A percentile compares a stretch with the other conserved stretches of the same genome.
Evolutionary conservation across 2,329 filamentous ascomycete species (phyloP).

Genomic region (Grosmannia clavigera): DNA sequence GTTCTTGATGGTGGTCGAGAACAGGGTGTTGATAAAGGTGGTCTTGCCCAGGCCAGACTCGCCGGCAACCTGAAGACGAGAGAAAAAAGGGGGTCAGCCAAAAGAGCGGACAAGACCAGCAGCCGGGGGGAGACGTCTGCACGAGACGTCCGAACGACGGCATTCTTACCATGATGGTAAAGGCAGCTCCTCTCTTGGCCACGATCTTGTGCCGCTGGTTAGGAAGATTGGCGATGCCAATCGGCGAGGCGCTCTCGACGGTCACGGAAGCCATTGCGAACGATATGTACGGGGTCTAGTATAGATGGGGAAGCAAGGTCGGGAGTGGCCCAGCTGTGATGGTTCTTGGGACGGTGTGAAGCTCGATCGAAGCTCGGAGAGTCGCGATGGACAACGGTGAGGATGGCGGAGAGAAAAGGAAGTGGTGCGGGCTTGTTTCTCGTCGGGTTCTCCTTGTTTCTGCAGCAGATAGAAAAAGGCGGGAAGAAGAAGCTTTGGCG

Average conservation of each 20-base stretch:
- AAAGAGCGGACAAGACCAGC: neutral
- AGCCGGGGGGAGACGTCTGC: neutral
- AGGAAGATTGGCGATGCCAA: constrained; percentile 63
- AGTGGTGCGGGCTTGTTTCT: constrained; percentile 5
- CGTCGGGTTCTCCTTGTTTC: constrained; percentile 4
- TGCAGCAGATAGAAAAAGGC: constrained; percentile 9
- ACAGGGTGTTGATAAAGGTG: constrained; percentile 99
- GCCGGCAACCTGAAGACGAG: constrained; percentile 64
- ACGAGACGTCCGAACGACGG: constrained; percentile 14
- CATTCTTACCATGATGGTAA: constrained; percentile 87
- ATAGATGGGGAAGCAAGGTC: neutral
- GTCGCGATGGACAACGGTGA: constrained; percentile 1
- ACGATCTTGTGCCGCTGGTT: constrained; percentile 68
- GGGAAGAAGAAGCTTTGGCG: constrained; percentile 12
- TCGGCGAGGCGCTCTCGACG: constrained; percentile 51
- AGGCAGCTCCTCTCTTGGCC: constrained; percentile 80
- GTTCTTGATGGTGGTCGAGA: constrained; percentile 99
- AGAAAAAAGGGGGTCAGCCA: constrained; percentile 4
- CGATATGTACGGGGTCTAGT: neutral
- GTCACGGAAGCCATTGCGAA: constrained; percentile 42
- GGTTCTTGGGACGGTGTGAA: neutral
- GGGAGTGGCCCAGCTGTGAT: neutral
- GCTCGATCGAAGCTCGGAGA: neutral
- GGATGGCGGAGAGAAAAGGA: neutral
- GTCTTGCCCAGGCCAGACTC: constrained; percentile 98